Conservation (phyloP, 495 filamentous ascomycete genomes). For the Aspergillus cristatus region DNA sequence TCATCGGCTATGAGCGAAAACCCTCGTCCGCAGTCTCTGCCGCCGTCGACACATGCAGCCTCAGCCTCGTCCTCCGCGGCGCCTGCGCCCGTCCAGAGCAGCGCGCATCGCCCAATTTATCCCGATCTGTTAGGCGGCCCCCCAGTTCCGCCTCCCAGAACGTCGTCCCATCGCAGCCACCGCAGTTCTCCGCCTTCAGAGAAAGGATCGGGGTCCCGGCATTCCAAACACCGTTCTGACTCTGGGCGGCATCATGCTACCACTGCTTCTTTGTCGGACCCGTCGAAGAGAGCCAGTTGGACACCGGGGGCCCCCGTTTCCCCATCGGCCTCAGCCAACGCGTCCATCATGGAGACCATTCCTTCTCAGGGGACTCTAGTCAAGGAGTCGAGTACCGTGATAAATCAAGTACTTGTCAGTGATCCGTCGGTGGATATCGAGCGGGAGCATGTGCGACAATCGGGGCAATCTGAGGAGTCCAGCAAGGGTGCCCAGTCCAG, state of each 20-base stretch:
- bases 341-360: constrained; percentile 15
- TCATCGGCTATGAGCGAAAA: constrained; percentile 36
- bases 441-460: constrained; percentile 63
- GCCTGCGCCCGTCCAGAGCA: constrained; percentile 21
- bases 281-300: constrained; percentile 12
- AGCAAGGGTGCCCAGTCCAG: constrained; percentile 39
- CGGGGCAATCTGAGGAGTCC: too few relatives aligned
- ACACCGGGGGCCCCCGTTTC: constrained; percentile 1
- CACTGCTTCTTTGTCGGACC: constrained; percentile 12
- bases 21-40: constrained; percentile 26
- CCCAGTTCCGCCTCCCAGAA: constrained; percentile 34
- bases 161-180: constrained; percentile 34
- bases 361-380: constrained; percentile 18
- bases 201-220: constrained; percentile 29
- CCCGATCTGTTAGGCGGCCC: constrained; percentile 33
- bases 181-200: constrained; percentile 21
- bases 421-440: constrained; percentile 72
- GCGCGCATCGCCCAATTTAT: constrained; percentile 22
- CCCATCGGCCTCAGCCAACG: constrained; percentile 3
- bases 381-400: constrained; percentile 44
- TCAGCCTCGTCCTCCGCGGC: constrained; percentile 20
- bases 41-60: constrained; percentile 25
- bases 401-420: constrained; percentile 68
- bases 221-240: constrained; percentile 23
- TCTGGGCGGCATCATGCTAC: constrained; percentile 16